These are phyloP conservation scores for Dothiorella sarmentorum DNA, from an alignment of 2,329 filamentous ascomycete genomes.

Conservation along the genomic window DNA sequence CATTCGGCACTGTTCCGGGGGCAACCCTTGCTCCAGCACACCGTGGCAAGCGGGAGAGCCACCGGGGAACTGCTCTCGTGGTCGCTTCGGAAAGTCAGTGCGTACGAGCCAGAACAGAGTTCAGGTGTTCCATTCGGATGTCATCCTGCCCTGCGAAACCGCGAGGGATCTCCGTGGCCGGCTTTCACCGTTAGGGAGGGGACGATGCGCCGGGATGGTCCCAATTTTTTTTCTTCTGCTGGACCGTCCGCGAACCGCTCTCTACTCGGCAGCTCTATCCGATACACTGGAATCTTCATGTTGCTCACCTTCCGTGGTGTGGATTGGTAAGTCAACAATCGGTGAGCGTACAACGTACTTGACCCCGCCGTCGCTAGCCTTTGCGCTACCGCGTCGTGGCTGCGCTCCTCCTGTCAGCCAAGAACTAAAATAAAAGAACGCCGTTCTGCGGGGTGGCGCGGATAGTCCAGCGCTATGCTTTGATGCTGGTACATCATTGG, in stretches of 20 bases:
- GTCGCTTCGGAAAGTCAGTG: slow-evolving; percentile 7
- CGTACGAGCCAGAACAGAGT: neutral
- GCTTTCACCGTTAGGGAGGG: neutral
- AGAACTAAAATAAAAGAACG: neutral
- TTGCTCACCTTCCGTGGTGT: neutral
- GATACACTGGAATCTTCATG: neutral
- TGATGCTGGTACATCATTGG: neutral
- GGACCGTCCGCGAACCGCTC: neutral
- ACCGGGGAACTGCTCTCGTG: neutral
- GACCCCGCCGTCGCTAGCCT: slow-evolving; percentile 1
- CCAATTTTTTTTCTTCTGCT: neutral
- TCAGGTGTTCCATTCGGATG: neutral
- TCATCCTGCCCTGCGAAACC: neutral
- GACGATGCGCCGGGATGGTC: neutral
- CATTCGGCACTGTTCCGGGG: neutral
- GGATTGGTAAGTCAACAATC: neutral
- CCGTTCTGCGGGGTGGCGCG: neutral
- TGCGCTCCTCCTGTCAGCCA: neutral
- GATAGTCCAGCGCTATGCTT: neutral
- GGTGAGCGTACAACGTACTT: neutral
- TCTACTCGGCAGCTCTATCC: slow-evolving; percentile 4
- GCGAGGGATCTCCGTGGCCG: neutral
- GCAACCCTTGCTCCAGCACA: neutral
- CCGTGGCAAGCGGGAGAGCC: slow-evolving; percentile 8
- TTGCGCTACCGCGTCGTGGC: neutral